Evolutionary conservation across 345 rosid species (phyloP), one percentile per base, ranked within the genome.

Genomic region (Barbarea vulgaris): DNA sequence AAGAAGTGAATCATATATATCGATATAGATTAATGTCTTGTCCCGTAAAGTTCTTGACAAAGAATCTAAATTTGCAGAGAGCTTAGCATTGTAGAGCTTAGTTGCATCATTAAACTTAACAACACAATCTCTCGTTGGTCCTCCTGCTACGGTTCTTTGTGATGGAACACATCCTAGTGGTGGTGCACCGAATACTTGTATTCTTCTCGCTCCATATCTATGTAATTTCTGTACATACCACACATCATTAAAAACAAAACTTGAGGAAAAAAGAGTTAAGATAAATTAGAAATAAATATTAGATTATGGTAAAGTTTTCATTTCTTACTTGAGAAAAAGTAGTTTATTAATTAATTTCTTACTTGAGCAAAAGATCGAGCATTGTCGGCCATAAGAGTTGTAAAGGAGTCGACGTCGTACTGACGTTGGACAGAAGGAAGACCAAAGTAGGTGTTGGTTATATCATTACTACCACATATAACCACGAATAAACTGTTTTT

Each of bases 401-500:
- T 60, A 50, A 85, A 86, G 12, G 76, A 52, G 15, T 73, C 62
- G 25, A 85, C 69, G 65, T 81, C 81, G 65, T 80, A 86, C 14
- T 75, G 74, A 9, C 18, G 18, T 70, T 74, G 75, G 64, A 87
- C 69, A 7, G 67, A 77, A 77, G 75, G 63, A 44, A 79, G 72
- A 0, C 3, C 22, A 63, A 84, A 88, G 75, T 85, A 88, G 25
- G 81, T 85, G 67, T 80, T 81, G 17, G 86, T 84, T 19, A 90
- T 83, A 81, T 90, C 96, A 46, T 86, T 77, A 74, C 83, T 88
- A 37, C 96, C 85, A 17, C 82, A 67, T 14, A 84, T 76, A 21
- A 83, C 75, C 0, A 85, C 11, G 61, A 75, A 78, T 30, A 86
- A 7, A 73, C 83, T 78, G 10, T 82, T 84, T 34, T 67, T 53